These are phyloP conservation scores for Astragalus membranaceus DNA, from an alignment of 306 rosid species.

Conservation along the genomic window DNA sequence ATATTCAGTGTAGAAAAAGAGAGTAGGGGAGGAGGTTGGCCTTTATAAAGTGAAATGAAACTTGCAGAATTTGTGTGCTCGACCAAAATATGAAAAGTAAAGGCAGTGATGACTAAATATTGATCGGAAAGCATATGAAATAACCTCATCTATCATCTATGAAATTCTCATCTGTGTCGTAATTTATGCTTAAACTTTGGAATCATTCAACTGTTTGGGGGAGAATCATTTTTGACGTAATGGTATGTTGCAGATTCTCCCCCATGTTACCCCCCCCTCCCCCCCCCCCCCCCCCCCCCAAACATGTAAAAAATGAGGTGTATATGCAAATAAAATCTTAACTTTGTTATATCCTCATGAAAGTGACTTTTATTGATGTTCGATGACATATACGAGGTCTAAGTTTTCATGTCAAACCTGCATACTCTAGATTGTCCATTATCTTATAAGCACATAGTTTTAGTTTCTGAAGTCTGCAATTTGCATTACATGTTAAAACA, in stretches of 20 bases:
- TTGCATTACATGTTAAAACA: slow-evolving; percentile 1
- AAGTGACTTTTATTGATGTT: neutral
- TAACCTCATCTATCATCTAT: neutral
- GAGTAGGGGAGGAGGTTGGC: neutral
- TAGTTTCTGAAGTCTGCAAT: slow-evolving; percentile 11
- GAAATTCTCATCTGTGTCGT: neutral
- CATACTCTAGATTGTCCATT: neutral
- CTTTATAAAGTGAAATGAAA: neutral
- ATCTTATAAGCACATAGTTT: neutral
- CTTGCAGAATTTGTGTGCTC: neutral
- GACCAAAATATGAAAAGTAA: neutral
- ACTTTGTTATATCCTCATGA: neutral
- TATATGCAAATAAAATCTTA: neutral
- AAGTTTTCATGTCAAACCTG: neutral
- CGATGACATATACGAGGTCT: too few species aligned
- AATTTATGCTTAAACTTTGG: neutral
- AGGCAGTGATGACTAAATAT: neutral
- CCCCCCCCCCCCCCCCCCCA: too few species aligned
- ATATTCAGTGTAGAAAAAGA: neutral
- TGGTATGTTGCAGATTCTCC: too few species aligned
- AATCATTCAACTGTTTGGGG: neutral
- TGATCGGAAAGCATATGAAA: neutral
- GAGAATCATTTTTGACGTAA: too few species aligned
- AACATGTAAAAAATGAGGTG: too few species aligned
- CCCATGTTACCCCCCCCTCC: too few species aligned